These are phyloP conservation scores for Tylopilus plumbeoviolaceoides DNA, from an alignment of 768 basidiomycete species.

Conservation along the genomic window DNA sequence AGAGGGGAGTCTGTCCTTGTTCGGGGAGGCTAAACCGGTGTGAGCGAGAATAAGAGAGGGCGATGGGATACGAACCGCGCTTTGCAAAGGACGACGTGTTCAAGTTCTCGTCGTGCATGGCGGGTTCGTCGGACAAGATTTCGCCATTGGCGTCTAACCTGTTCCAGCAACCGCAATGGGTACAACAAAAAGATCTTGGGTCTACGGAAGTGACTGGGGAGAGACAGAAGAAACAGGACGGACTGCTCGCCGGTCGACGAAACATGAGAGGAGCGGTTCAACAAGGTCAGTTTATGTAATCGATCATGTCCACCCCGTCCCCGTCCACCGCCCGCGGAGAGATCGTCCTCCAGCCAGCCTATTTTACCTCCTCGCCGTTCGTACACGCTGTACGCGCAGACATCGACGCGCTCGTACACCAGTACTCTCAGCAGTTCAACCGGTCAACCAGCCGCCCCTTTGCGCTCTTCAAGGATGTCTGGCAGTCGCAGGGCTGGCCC, in stretches of 20 bases:
- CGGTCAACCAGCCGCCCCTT: conserved; percentile 46
- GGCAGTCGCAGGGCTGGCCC: conserved; percentile 65
- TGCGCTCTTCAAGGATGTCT: conserved; percentile 64
- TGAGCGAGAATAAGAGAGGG: background rate
- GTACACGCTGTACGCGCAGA: conserved; percentile 63
- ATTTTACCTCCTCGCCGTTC: conserved; percentile 76
- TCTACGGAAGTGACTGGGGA: conserved; percentile 41
- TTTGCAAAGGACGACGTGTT: conserved; percentile 68
- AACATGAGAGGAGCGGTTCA: background rate
- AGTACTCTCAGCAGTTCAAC: conserved; percentile 49
- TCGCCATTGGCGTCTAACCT: conserved; percentile 67
- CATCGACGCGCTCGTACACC: conserved; percentile 47
- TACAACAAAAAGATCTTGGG: conserved; percentile 58
- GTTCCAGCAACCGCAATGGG: conserved; percentile 71
- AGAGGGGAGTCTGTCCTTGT: conserved; percentile 65
- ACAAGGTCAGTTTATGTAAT: conserved; percentile 4
- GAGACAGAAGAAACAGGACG: conserved; percentile 73
- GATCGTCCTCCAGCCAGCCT: conserved; percentile 63
- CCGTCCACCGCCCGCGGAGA: conserved; percentile 60
- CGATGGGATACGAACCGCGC: conserved; percentile 48
- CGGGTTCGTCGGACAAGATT: conserved; percentile 81
- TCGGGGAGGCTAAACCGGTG: conserved; percentile 51
- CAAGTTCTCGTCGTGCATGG: conserved; percentile 78
- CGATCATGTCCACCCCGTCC: conserved; percentile 43
- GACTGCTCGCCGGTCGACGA: conserved; percentile 24